Evolutionary conservation across 371 early-diverging fungal species (phyloP).

Genomic region (Apophysomyces variabilis): DNA sequence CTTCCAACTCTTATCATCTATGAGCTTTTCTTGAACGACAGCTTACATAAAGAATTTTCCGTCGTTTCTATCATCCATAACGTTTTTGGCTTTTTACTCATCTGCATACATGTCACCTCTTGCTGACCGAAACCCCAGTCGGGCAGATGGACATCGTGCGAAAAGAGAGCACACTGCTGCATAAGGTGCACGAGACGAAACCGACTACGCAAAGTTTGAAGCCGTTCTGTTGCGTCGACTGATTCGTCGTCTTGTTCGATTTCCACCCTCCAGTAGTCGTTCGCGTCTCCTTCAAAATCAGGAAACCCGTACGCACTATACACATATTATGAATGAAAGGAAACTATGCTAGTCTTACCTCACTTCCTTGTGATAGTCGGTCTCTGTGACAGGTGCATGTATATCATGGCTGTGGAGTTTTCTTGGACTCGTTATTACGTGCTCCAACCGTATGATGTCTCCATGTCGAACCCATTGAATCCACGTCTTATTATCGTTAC

Average conservation of each 20-base stretch:
- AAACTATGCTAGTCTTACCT: slow-evolving; percentile 41
- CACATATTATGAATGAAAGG: background rate
- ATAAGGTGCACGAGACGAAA: slow-evolving; percentile 81
- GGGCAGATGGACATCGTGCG: slow-evolving; percentile 85
- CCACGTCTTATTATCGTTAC: slow-evolving; percentile 23
- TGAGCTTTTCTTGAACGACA: background rate
- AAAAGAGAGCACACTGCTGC: slow-evolving; percentile 79
- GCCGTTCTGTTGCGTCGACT: slow-evolving; percentile 47
- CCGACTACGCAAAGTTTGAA: slow-evolving; percentile 72
- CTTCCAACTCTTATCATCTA: background rate
- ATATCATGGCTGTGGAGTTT: slow-evolving; percentile 58
- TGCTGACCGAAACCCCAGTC: slow-evolving; percentile 98
- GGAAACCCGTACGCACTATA: slow-evolving; percentile 63
- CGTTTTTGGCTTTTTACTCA: slow-evolving; percentile 65
- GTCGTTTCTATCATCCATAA: slow-evolving; percentile 73
- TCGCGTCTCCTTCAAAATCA: slow-evolving; percentile 47
- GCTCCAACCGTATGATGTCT: slow-evolving; percentile 82
- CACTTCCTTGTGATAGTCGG: slow-evolving; percentile 92
- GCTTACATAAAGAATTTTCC: slow-evolving; percentile 53
- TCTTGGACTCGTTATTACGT: slow-evolving; percentile 70
- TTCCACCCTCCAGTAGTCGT: slow-evolving; percentile 81
- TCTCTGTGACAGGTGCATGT: slow-evolving; percentile 81
- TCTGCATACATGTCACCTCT: slow-evolving; percentile 89
- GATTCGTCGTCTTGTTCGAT: slow-evolving; percentile 70
- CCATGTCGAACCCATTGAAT: slow-evolving; percentile 63